A percentile compares a stretch with the other conserved stretches of the same genome.
Conservation (phyloP, 179 eudicot species). For the Beta macrorhiza region DNA sequence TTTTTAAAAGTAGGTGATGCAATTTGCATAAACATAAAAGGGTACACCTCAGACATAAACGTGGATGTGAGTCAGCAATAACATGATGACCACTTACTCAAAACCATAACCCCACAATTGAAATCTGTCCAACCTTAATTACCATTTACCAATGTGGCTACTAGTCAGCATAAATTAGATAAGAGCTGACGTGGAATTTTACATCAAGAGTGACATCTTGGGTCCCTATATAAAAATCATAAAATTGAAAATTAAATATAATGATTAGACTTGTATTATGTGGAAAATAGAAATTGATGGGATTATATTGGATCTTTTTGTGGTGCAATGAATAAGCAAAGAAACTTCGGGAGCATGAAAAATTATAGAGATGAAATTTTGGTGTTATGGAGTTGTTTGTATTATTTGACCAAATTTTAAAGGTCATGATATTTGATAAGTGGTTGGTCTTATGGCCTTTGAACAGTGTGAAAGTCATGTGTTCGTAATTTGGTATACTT, state of each 20-base stretch:
- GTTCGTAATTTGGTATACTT: background rate
- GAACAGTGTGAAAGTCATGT: background rate
- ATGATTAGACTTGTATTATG: background rate
- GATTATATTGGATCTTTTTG: background rate
- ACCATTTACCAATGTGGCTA: background rate
- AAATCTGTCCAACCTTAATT: constrained; percentile 1
- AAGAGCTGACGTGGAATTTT: constrained; percentile 6
- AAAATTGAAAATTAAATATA: background rate
- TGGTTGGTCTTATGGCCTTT: constrained; percentile 19
- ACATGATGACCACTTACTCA: constrained; percentile 15
- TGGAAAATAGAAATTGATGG: background rate
- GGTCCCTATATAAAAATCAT: background rate
- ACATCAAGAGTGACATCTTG: background rate
- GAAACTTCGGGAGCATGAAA: constrained; percentile 6
- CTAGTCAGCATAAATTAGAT: constrained; percentile 12
- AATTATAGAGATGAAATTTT: background rate
- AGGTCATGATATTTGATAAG: constrained; percentile 24
- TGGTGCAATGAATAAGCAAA: background rate
- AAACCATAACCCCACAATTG: background rate
- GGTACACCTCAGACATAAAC: background rate
- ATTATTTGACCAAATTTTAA: constrained; percentile 7
- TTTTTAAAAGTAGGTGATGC: background rate
- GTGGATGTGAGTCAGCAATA: constrained; percentile 25
- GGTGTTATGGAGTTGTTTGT: background rate
- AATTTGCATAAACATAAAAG: background rate